These are phyloP conservation scores for Trichophyton benhamiae DNA, from an alignment of 2,329 filamentous ascomycete species.

Conservation along the genomic window DNA sequence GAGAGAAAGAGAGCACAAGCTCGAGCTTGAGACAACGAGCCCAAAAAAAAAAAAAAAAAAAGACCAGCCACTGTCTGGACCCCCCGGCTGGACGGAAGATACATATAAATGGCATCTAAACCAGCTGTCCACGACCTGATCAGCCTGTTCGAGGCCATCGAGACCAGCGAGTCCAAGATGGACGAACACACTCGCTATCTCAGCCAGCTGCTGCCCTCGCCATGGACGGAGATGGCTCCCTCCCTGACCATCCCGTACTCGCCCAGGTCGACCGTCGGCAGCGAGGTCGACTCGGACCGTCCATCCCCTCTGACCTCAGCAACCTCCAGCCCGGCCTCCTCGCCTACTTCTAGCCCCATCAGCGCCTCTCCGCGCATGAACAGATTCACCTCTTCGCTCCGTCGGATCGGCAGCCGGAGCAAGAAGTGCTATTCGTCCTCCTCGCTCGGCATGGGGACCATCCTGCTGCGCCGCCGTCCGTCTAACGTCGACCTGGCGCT, in stretches of 20 bases:
- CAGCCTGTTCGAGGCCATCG: conserved; percentile 16
- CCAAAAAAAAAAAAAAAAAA: no score
- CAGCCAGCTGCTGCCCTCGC: conserved; percentile 14
- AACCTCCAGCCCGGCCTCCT: conserved; percentile 21
- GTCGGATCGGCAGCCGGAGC: conserved; percentile 16
- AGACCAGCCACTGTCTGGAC: not conserved
- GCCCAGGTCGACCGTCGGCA: conserved; percentile 15
- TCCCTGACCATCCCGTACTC: conserved; percentile 24
- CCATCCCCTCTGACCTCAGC: conserved; percentile 21
- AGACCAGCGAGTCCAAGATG: conserved; percentile 10
- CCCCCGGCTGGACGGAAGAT: not conserved
- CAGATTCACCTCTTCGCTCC: conserved; percentile 15
- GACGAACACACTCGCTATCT: conserved; percentile 3
- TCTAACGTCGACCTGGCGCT: conserved; percentile 35
- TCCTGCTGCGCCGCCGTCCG: conserved; percentile 30
- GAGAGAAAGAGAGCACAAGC: not conserved
- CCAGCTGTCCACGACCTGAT: conserved; percentile 15
- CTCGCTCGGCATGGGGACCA: conserved; percentile 21
- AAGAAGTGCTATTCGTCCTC: conserved; percentile 22
- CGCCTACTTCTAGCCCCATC: conserved; percentile 20
- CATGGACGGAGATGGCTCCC: conserved; percentile 21
- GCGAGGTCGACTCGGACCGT: conserved; percentile 13
- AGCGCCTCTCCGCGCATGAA: conserved; percentile 17
- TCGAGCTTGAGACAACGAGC: not conserved
- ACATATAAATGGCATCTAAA: conserved; percentile 6